Percentiles rank a stretch among this genome's conserved stretches.
phyloP scores from a whole-genome alignment of 208 protist genomes.

The Histomonas meleagridis region DNA sequence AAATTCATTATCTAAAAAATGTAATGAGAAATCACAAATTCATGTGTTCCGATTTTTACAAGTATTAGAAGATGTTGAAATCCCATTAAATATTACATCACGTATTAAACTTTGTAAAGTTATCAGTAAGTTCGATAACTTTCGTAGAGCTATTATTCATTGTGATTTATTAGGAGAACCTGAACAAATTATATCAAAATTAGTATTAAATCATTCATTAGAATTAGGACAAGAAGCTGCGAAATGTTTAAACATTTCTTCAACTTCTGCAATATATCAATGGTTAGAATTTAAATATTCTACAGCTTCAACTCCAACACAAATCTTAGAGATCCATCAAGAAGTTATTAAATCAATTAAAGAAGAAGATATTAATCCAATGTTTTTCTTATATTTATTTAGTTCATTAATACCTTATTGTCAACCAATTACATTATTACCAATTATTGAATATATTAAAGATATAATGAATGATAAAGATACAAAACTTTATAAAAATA shows the following conservation, averaged over 20 bases:
- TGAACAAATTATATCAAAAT: neutral
- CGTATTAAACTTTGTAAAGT: neutral
- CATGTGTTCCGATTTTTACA: neutral
- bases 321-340: neutral
- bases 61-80: neutral
- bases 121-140: neutral
- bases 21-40: neutral
- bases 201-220: neutral
- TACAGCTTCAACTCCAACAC: neutral
- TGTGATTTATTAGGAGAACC: neutral
- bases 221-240: neutral
- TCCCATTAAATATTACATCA: neutral
- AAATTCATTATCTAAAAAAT: neutral
- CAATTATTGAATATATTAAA: neutral
- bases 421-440: neutral
- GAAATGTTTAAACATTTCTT: neutral
- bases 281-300: constrained; percentile 13
- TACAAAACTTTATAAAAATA: neutral
- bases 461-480: neutral
- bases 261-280: neutral
- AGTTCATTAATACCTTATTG: neutral
- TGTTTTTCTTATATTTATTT: neutral
- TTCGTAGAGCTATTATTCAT: neutral
- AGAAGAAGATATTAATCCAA: neutral
- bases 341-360: neutral